Evolutionary conservation across 306 rosid species (phyloP), one percentile per base, ranked within the genome.

Genomic region (Vigna hirtella): DNA sequence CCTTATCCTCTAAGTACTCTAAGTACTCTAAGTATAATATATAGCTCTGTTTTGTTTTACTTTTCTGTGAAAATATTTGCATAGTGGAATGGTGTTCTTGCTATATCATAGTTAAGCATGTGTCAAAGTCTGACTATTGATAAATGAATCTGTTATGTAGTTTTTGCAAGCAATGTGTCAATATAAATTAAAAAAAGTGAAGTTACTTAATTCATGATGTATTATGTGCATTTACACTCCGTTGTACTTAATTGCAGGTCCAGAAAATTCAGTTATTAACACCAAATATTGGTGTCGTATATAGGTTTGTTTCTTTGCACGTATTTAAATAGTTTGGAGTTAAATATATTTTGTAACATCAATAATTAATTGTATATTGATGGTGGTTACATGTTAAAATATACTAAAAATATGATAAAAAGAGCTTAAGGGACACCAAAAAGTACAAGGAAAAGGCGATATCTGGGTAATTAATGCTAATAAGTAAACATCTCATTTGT

Each of bases 281-380:
- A 51, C 96, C 98, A 80, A 91, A 96, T 78, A 93, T 93, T 40
- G 99, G 99, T 71, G 96, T 96, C 43, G 99, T 96, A 59, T 96
- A 91, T 87, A 96, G 97, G 98, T 96, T 73, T 76, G 87, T 63
- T 70, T 77, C 75, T 71, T 38, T 8, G 20, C 34, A 61, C 59
- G 14, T 68, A 15, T 63, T 87, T 24, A 20, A 70, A 77, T 74
- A n/a, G 47, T 80, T 81, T 58, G 26, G 24, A 48, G 73, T 87
- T 28, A 69, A 62, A 22, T 79, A 77, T 73, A 64, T 43, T 75
- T 14, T 65, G 28, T 58, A 40, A 13, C 17, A 20, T 72, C 50
- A 12, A 24, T 24, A 7, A 14, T 66, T 67, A 9, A n/a, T 56
- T 65, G 34, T 32, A 49, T 75, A 36, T 14, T 15, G 36, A 36